These are phyloP conservation scores for Pterulicium gracile DNA, from an alignment of 1,284 basidiomycete genomes.

Conservation along the genomic window DNA sequence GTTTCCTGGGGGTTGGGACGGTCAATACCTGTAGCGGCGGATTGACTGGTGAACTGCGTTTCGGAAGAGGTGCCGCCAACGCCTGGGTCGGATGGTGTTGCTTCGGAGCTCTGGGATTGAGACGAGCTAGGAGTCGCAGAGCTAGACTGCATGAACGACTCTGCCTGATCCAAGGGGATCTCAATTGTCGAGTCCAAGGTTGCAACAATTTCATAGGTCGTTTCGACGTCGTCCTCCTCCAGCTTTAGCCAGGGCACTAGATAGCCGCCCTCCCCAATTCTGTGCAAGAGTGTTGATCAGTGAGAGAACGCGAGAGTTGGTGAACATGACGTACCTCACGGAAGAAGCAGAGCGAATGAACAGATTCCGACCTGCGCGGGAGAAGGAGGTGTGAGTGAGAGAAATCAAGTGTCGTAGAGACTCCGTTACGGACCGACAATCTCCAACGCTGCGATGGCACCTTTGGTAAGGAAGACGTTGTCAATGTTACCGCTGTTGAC, in stretches of 20 bases:
- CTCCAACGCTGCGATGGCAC: constrained; percentile 37
- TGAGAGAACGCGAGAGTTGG: not conserved
- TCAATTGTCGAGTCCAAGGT: constrained; percentile 7
- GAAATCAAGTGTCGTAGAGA: no score
- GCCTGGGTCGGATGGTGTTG: no score
- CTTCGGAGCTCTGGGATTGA: no score
- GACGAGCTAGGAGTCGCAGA: not conserved
- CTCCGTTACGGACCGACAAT: constrained; percentile 30
- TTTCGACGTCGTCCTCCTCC: constrained; percentile 33
- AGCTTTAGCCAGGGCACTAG: constrained; percentile 47
- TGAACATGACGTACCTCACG: constrained; percentile 18
- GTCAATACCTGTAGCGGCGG: no score
- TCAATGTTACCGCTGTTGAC: constrained; percentile 44
- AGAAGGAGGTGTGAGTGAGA: not conserved
- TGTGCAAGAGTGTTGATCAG: not conserved
- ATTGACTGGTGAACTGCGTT: no score
- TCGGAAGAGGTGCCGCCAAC: no score
- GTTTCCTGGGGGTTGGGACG: no score
- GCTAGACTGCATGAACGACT: not conserved
- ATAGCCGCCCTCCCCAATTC: constrained; percentile 38
- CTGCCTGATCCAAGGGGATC: constrained; percentile 1
- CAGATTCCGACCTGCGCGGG: constrained; percentile 29
- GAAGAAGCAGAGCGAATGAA: constrained; percentile 43
- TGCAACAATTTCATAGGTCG: constrained; percentile 26
- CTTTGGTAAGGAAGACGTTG: constrained; percentile 48